Base-by-base conservation (phyloP, 805 yeast species). In the Lachancea mirantina region DNA sequence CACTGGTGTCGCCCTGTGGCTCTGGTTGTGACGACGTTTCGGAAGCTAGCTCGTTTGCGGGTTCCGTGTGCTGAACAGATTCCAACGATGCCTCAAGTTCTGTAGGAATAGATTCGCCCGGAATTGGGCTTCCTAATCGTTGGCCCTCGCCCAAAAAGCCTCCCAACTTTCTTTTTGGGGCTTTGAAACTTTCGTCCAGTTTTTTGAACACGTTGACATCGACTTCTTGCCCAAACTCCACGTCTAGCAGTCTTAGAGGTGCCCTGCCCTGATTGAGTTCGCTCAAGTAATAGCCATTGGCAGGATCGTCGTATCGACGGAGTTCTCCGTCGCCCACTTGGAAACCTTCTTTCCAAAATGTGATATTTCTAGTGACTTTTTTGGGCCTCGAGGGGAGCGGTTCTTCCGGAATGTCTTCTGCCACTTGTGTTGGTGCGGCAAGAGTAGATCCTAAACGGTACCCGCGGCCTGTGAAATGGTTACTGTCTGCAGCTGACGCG, bases 341-440 rank as follows among this genome's bases (percentile, higher is more conserved):
- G 61, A 92, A 92, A 2, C 98, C 98, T 50, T 92, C 89, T 46
- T 77, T 80, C 98, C 98, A 92, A 56, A 92, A 89, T 0, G 94
- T 84, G 41, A 92, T 80, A 26, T 82, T 82, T 50, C 97, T 72
- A 11, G 71, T 68, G 4, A 80, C 95, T 38, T 74, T 77, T 23
- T 61, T 65, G 3, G 55, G 49, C 23, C 46, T 53, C 20, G 45
- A 43, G 17, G 53, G 47, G 8, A 49, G 39, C 6, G 41, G 33
- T 2, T 49, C 46, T 11, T 35, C 39, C 2, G 67, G 56, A 40
- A 67, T 68, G 6, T 55, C 55, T 15, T 57, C 61, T n/a, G 60
- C 49, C 2, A 50, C 49, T 39, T 53, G 53, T 13, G 62, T 52
- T 6, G 64, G 57, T 0, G 48, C 46, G 15, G 46, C 50, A 2